Percentiles rank a stretch among this genome's conserved stretches.
These are phyloP conservation scores for Leptographium lundbergii DNA, from an alignment of 2,329 filamentous ascomycete genomes.

Conservation along the genomic window DNA sequence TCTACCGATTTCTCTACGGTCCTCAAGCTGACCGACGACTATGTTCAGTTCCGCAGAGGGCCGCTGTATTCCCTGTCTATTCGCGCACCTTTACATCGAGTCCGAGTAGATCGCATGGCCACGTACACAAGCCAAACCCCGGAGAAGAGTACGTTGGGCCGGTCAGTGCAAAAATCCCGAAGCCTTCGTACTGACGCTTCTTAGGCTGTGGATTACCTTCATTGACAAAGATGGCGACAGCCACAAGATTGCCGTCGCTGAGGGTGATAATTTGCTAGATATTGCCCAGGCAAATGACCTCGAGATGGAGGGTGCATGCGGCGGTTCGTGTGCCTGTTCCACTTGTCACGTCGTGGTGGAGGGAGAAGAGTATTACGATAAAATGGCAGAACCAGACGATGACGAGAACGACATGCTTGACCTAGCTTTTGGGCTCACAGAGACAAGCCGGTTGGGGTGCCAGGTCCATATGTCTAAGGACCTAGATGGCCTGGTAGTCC, in stretches of 20 bases:
- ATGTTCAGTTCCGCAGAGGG: not conserved
- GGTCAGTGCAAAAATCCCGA: not conserved
- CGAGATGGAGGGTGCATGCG: conserved; percentile 97
- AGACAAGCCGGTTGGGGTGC: conserved; percentile 73
- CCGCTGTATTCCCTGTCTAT: not conserved
- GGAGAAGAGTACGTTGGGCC: conserved; percentile 65
- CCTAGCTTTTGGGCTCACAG: conserved; percentile 77
- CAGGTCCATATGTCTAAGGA: conserved; percentile 88
- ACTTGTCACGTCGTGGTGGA: conserved; percentile 84
- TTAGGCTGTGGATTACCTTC: conserved; percentile 77
- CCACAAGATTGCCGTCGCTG: conserved; percentile 65
- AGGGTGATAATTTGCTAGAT: conserved; percentile 87
- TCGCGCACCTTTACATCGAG: conserved; percentile 49
- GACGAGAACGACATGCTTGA: conserved; percentile 88
- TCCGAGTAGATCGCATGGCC: conserved; percentile 52
- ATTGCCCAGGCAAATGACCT: conserved; percentile 90
- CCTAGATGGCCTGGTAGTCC: conserved; percentile 74
- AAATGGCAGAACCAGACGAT: conserved; percentile 64
- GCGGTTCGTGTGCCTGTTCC: conserved; percentile 84
- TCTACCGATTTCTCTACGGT: not conserved
- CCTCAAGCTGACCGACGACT: not conserved
- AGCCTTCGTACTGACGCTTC: not conserved
- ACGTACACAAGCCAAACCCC: conserved; percentile 70
- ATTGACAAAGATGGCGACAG: conserved; percentile 77
- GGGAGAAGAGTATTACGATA: conserved; percentile 61